A percentile compares a stretch with the other conserved stretches of the same genome.
phyloP scores from a whole-genome alignment of 2,329 filamentous ascomycete genomes.

The Furcasterigmium sp. region DNA sequence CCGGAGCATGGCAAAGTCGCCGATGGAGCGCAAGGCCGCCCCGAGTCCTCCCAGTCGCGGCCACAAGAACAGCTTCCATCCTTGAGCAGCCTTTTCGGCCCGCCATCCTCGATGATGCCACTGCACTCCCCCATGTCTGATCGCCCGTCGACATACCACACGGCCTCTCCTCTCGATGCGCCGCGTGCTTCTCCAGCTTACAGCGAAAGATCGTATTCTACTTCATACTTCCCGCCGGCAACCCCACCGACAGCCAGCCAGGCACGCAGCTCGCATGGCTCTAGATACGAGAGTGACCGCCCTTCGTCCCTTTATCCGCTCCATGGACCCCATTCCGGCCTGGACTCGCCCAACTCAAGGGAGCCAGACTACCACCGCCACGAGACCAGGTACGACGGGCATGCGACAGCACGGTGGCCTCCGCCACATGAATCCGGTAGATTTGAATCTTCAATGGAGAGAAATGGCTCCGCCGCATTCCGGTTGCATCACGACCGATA shows the following conservation, averaged over 20 bases:
- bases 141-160: slow-evolving; percentile 28
- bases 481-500: slow-evolving; percentile 27
- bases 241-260: slow-evolving; percentile 31
- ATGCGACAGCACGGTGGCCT: slow-evolving; percentile 29
- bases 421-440: slow-evolving; percentile 32
- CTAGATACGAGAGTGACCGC: slow-evolving; percentile 37
- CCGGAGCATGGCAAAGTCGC: slow-evolving; percentile 29
- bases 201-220: slow-evolving; percentile 30
- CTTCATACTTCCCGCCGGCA: slow-evolving; percentile 42
- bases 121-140: slow-evolving; percentile 42
- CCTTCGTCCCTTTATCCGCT: slow-evolving; percentile 19
- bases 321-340: slow-evolving; percentile 31
- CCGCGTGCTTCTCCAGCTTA: slow-evolving; percentile 31
- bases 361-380: slow-evolving; percentile 29
- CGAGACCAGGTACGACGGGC: slow-evolving; percentile 29
- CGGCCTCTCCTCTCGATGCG: slow-evolving; percentile 33
- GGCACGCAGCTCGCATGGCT: slow-evolving; percentile 40
- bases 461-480: slow-evolving; percentile 25
- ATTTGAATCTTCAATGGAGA: slow-evolving; percentile 40
- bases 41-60: slow-evolving; percentile 23
- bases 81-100: slow-evolving; percentile 52
- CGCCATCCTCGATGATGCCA: slow-evolving; percentile 35
- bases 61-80: slow-evolving; percentile 48
- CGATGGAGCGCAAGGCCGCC: slow-evolving; percentile 29
- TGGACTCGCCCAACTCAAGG: slow-evolving; percentile 38